Evolutionary conservation across 495 filamentous ascomycete genomes (phyloP).

Genomic region (Podospora sp.): DNA sequence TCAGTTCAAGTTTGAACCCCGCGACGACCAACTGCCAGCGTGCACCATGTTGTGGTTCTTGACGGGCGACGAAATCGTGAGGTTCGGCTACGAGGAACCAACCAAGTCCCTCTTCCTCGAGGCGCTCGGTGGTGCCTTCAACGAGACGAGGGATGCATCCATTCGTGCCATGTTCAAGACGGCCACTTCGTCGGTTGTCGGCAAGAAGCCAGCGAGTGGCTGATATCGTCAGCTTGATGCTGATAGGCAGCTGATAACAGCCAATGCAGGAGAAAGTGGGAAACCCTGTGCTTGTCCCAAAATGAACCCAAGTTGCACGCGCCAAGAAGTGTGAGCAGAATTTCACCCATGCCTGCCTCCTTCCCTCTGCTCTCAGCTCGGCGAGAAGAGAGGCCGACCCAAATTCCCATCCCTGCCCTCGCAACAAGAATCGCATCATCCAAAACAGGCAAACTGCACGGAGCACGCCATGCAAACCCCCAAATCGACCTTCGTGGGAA

Average conservation of each 20-base stretch:
- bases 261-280: not conserved
- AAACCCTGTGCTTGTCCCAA: not conserved
- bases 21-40: conserved; percentile 4
- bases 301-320: not conserved
- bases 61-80: conserved; percentile 9
- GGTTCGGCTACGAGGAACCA: not conserved
- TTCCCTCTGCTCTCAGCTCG: not conserved
- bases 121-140: not conserved
- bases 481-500: not conserved
- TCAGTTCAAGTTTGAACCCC: conserved; percentile 6
- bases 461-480: not conserved
- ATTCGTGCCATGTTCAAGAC: not conserved
- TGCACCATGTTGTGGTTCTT: conserved; percentile 17
- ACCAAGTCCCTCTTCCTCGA: not conserved
- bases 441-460: not conserved
- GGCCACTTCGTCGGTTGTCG: not conserved
- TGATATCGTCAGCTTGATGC: not conserved
- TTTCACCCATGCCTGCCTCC: not conserved
- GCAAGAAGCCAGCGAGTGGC: not conserved
- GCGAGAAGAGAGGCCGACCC: conserved; percentile 7
- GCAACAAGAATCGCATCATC: not conserved
- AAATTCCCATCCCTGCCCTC: not conserved
- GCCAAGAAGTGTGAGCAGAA: not conserved
- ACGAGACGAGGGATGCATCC: not conserved
- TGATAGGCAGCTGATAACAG: not conserved